These are phyloP conservation scores for Priceomyces medius DNA, from an alignment of 805 yeast genomes.

Conservation along the genomic window DNA sequence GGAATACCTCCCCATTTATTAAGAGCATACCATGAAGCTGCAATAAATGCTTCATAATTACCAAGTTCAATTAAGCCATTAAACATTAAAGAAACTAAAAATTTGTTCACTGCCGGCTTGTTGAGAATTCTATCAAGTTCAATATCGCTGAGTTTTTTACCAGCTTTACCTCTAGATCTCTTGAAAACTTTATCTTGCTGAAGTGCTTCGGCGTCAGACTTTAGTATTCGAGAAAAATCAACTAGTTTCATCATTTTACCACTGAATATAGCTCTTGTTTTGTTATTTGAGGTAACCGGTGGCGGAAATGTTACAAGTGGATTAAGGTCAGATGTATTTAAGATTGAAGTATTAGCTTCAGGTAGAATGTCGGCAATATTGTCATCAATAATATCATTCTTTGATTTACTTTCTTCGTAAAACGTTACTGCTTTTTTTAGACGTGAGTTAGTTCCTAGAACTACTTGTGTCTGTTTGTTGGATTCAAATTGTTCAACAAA, in stretches of 20 bases:
- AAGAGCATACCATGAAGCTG: constrained; percentile 32
- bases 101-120: constrained; percentile 27
- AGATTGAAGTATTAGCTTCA: constrained; percentile 7
- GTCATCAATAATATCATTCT: constrained; percentile 2
- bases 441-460: constrained; percentile 15
- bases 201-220: constrained; percentile 16
- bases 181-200: constrained; percentile 14
- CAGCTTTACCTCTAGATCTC: constrained; percentile 21
- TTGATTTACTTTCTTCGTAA: not conserved
- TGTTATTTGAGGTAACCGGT: constrained; percentile 21
- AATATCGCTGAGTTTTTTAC: constrained; percentile 13
- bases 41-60: constrained; percentile 25
- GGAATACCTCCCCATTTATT: constrained; percentile 34
- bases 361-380: constrained; percentile 14
- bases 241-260: constrained; percentile 27
- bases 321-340: constrained; percentile 15
- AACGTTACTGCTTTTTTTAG: constrained; percentile 10
- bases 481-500: constrained; percentile 9
- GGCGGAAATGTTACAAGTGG: constrained; percentile 34
- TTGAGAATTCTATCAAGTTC: constrained; percentile 7
- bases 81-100: constrained; percentile 27
- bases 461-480: constrained; percentile 9
- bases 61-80: constrained; percentile 34
- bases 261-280: constrained; percentile 24
- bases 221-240: constrained; percentile 28